Conservation (phyloP, 2,329 filamentous ascomycete species). For the Fusarium coicis region DNA sequence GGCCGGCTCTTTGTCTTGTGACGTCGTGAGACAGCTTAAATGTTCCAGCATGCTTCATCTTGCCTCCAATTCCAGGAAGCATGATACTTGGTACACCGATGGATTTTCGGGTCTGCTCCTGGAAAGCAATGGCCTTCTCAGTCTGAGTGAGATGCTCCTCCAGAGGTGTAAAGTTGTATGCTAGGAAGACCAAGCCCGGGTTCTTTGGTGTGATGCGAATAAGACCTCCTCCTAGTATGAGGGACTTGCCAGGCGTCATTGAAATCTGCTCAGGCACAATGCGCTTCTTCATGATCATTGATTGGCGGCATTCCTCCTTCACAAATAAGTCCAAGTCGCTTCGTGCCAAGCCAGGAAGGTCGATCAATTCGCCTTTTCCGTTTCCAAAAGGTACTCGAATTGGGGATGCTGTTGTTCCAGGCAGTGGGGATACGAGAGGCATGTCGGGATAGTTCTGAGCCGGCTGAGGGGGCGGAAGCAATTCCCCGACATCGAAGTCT, state of each 20-base stretch:
- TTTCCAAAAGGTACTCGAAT: conserved; percentile 92
- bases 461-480: conserved; percentile 80
- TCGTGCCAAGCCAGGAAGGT: conserved; percentile 86
- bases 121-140: conserved; percentile 80
- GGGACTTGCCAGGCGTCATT: conserved; percentile 80
- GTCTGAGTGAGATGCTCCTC: conserved; percentile 80
- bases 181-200: conserved; percentile 73
- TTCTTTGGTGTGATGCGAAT: conserved; percentile 83
- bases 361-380: conserved; percentile 89
- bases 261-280: conserved; percentile 77
- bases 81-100: conserved; percentile 73
- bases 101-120: conserved; percentile 68
- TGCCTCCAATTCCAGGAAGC: conserved; percentile 64
- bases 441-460: conserved; percentile 84
- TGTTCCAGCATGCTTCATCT: conserved; percentile 75
- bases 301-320: conserved; percentile 69
- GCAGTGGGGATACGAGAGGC: conserved; percentile 85
- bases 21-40: conserved; percentile 85
- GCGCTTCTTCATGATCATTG: conserved; percentile 82
- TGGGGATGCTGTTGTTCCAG: conserved; percentile 93
- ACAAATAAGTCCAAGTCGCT: conserved; percentile 79
- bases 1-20: conserved; percentile 80
- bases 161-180: conserved; percentile 89
- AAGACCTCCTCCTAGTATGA: conserved; percentile 82
- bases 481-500: conserved; percentile 56